Evolutionary conservation across 441 rosid genomes (phyloP).

Genomic region (Euphorbia celastroides): DNA sequence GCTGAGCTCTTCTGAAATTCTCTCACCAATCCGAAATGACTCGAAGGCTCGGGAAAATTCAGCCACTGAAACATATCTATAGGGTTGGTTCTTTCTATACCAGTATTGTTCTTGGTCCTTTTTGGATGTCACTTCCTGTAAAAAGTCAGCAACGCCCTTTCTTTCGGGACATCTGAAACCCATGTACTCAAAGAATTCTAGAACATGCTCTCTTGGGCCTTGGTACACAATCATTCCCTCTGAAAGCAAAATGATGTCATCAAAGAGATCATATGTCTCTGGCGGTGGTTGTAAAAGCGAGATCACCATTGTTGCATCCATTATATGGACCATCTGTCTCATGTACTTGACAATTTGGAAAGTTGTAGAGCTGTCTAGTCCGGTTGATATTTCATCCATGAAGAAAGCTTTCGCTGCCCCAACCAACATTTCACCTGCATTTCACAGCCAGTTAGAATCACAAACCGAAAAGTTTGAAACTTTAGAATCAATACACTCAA

Average conservation of each 20-base stretch:
- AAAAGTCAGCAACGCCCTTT: conserved; percentile 68
- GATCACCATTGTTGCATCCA: conserved; percentile 51
- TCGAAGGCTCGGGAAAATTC: conserved; percentile 39
- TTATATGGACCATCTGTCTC: conserved; percentile 68
- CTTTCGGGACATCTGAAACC: conserved; percentile 68
- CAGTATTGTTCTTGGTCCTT: conserved; percentile 68
- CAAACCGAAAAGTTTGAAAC: background rate
- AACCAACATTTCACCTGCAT: conserved; percentile 61
- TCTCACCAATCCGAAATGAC: conserved; percentile 41
- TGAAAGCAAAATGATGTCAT: conserved; percentile 55
- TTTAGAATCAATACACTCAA: background rate
- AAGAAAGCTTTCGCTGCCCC: too few relatives aligned
- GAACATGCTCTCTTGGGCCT: too few relatives aligned
- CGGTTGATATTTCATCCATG: conserved; percentile 72
- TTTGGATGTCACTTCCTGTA: too few relatives aligned
- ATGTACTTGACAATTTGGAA: conserved; percentile 51
- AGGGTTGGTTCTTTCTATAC: conserved; percentile 39
- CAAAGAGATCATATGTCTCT: conserved; percentile 60
- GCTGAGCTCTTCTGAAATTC: conserved; percentile 32
- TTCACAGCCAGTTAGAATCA: background rate
- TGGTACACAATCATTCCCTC: conserved; percentile 64
- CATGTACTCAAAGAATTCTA: conserved; percentile 44
- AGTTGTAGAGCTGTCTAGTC: conserved; percentile 58
- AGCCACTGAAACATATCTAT: conserved; percentile 37
- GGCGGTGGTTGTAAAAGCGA: too few relatives aligned